Evolutionary conservation across 371 early-diverging fungal species (phyloP).

Genomic region (Apophysomyces elegans): DNA sequence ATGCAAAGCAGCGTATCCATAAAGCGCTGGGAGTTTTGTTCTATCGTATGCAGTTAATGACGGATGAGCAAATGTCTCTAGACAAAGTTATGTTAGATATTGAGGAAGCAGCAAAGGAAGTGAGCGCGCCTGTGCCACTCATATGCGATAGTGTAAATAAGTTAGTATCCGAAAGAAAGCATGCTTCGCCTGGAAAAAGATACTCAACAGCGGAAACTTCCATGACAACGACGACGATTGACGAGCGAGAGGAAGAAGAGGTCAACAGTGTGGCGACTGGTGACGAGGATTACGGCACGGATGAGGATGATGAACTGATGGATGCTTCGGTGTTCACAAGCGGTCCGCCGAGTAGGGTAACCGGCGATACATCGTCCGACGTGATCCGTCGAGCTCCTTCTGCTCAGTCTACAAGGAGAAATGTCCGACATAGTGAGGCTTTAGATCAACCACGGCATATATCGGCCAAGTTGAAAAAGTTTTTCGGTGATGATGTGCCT

Average conservation of each 20-base stretch:
- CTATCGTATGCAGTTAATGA: constrained; percentile 62
- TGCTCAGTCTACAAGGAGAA: constrained; percentile 1
- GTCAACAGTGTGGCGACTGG: background rate
- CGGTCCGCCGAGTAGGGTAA: background rate
- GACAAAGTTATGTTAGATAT: constrained; percentile 15
- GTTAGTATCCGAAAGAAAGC: constrained; percentile 4
- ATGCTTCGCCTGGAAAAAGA: background rate
- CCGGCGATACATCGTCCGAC: background rate
- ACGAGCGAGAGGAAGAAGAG: constrained; percentile 10
- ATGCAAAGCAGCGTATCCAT: constrained; percentile 50
- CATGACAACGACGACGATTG: background rate
- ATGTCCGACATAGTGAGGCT: constrained; percentile 2
- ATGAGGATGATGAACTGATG: constrained; percentile 3
- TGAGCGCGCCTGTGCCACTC: constrained; percentile 23
- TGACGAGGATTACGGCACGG: background rate
- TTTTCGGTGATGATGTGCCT: constrained; percentile 67
- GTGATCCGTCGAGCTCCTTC: constrained; percentile 2
- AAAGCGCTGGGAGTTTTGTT: constrained; percentile 68
- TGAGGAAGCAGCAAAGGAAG: constrained; percentile 19
- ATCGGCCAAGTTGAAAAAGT: constrained; percentile 57
- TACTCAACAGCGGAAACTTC: background rate
- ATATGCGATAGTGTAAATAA: constrained; percentile 26
- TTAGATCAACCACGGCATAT: constrained; percentile 1
- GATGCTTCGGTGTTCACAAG: background rate
- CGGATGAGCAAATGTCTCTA: constrained; percentile 28